These are phyloP conservation scores for Monascus ruber DNA, from an alignment of 2,329 filamentous ascomycete genomes.

Conservation along the genomic window DNA sequence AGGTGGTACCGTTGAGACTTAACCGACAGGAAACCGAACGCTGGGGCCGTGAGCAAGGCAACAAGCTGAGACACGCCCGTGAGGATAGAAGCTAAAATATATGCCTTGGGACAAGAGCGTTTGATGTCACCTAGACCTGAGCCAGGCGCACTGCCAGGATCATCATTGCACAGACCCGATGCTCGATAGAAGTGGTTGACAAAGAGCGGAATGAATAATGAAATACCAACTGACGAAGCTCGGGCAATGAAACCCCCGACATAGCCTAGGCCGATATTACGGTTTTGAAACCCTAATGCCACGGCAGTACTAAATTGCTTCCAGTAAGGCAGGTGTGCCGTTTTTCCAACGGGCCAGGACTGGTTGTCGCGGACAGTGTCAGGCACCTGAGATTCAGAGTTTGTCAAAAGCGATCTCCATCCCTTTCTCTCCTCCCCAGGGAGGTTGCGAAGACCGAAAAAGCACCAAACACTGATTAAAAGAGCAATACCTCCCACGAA, in stretches of 20 bases:
- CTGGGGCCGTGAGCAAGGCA: constrained; percentile 70
- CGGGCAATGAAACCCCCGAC: constrained; percentile 89
- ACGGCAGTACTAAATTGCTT: constrained; percentile 53
- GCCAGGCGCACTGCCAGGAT: constrained; percentile 18
- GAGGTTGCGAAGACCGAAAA: constrained; percentile 59
- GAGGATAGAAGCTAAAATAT: constrained; percentile 74
- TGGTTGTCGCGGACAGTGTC: constrained; percentile 1
- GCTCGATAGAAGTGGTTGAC: constrained; percentile 82
- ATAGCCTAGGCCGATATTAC: constrained; percentile 75
- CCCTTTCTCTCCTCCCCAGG: constrained; percentile 69
- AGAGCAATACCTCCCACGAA: constrained; percentile 66
- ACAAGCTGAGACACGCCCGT: constrained; percentile 82
- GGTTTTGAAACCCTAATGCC: constrained; percentile 60
- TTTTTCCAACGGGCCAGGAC: constrained; percentile 1
- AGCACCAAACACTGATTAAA: constrained; percentile 61
- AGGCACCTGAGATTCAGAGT: not conserved
- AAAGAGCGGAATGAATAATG: constrained; percentile 84
- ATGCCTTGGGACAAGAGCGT: constrained; percentile 72
- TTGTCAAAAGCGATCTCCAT: constrained; percentile 43
- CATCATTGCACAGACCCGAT: constrained; percentile 61
- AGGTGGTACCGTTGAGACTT: constrained; percentile 55
- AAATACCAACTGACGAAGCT: constrained; percentile 89
- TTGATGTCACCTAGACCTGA: constrained; percentile 54
- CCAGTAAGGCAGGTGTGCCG: constrained; percentile 22
- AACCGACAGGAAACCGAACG: constrained; percentile 79